A percentile compares a stretch with the other conserved stretches of the same genome.
These are phyloP conservation scores for Carex arenaria DNA, from an alignment of 202 grass and related monocot genomes.

Conservation along the genomic window DNA sequence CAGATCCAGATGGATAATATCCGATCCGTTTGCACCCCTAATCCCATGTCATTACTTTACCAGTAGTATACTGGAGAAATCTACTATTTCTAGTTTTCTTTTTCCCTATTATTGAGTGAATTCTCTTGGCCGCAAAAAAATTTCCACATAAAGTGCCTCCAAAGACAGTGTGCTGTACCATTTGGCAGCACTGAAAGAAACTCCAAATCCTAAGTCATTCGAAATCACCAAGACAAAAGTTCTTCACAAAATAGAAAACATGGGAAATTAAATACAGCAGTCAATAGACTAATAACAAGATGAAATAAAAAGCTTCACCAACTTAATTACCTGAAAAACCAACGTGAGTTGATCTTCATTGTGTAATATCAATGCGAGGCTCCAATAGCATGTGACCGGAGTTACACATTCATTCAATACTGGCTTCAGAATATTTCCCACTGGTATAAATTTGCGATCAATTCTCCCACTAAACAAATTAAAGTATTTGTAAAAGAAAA, in stretches of 20 bases:
- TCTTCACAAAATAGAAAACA: slow-evolving; percentile 6
- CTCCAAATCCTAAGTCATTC: background rate
- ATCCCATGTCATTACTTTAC: slow-evolving; percentile 6
- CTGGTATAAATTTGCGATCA: slow-evolving; percentile 42
- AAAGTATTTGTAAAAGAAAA: background rate
- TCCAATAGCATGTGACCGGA: slow-evolving; percentile 77
- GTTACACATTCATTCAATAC: slow-evolving; percentile 60
- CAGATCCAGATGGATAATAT: too few relatives aligned
- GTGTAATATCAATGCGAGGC: slow-evolving; percentile 38
- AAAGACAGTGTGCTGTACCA: background rate
- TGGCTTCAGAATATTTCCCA: slow-evolving; percentile 49
- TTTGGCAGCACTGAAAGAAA: background rate
- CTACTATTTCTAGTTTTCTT: background rate
- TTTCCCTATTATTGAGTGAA: background rate
- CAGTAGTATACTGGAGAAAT: background rate
- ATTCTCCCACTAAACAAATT: slow-evolving; percentile 43
- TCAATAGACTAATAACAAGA: background rate
- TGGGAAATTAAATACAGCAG: background rate
- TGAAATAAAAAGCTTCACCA: background rate
- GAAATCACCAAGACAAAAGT: background rate
- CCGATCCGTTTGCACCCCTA: too few relatives aligned
- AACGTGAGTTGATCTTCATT: slow-evolving; percentile 37
- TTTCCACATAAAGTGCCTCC: background rate
- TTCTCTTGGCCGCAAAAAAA: background rate
- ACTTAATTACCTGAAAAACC: slow-evolving; percentile 39